These are phyloP conservation scores for Claviceps cyperi DNA, from an alignment of 2,329 filamentous ascomycete genomes.

Conservation along the genomic window DNA sequence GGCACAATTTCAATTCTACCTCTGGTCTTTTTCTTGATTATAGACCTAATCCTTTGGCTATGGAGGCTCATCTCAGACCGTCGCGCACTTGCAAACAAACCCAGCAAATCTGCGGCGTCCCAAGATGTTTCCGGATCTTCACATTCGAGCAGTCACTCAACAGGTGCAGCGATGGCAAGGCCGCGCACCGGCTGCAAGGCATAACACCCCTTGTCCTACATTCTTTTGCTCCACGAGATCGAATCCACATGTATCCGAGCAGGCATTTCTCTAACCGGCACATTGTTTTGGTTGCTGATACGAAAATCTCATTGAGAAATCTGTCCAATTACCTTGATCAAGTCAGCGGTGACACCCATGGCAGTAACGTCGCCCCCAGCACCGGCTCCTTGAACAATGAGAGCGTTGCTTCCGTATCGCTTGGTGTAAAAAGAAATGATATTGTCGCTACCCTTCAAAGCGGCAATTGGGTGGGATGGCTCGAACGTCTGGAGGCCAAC, in stretches of 20 bases:
- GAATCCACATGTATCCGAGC: not conserved
- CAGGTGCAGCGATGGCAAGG: constrained; percentile 1
- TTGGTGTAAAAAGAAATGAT: constrained; percentile 98
- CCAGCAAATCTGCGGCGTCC: not conserved
- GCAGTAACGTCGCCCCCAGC: constrained; percentile 92
- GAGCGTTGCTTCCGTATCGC: constrained; percentile 76
- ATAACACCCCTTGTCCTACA: not conserved
- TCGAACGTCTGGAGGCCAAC: constrained; percentile 88
- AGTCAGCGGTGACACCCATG: constrained; percentile 90
- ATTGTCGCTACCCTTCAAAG: constrained; percentile 93
- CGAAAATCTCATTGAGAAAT: constrained; percentile 29
- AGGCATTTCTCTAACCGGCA: no score
- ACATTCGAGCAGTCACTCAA: not conserved
- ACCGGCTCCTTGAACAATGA: constrained; percentile 89
- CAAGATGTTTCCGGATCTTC: not conserved
- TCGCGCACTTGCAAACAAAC: constrained; percentile 3
- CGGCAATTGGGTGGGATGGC: constrained; percentile 77
- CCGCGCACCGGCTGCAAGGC: constrained; percentile 4
- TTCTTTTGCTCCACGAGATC: not conserved
- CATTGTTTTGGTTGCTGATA: no score
- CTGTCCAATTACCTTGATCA: constrained; percentile 74
- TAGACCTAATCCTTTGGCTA: constrained; percentile 38
- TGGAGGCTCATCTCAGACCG: constrained; percentile 27
- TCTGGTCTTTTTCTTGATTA: constrained; percentile 29
- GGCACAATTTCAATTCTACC: constrained; percentile 33